Evolutionary conservation across 768 basidiomycete species (phyloP), one percentile per base, ranked within the genome.

Genomic region (Amanita exitialis): DNA sequence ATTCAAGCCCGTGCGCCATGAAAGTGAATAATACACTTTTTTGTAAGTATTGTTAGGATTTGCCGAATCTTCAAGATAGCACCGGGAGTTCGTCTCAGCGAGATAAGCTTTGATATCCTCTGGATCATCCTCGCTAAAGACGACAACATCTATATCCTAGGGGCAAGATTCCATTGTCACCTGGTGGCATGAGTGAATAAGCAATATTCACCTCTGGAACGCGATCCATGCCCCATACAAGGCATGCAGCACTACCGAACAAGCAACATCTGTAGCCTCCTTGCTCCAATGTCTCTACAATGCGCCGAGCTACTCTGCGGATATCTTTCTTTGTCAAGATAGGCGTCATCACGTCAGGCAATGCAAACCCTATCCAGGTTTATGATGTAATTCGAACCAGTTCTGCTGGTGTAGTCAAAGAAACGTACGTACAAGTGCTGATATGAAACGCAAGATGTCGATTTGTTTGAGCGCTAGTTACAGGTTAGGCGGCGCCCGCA

Each of bases 61-160:
- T 25, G 58, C 64, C 1, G 72, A 65, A 1, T 63, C 58, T 15
- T 72, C 59, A 51, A 70, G 65, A 58, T 62, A 69, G 57, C 73
- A 76, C 1, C 57, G 57, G 20, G 56, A 1, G 57, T 72, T 59
- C 3, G 20, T 44, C 0, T 37, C 42, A n/a, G 62, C 62, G 21
- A 78, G 55, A 36, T 66, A 57, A 6, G 42, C 51, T 51, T 78
- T 76, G 50, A 78, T 64, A 5, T 54, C 53, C 56, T 72, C 73
- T 35, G 59, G 58, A 49, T 67, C 58, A 6, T 28, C 25, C 0
- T 58, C 53, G 4, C 70, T 67, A 35, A 74, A 54, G 6, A 75
- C 70, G 25, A 75, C 64, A 5, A 77, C 62, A 51, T 52, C 51
- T 10, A 52, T 16, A 16, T 52, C 51, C 44, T 52, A 23, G 34